phyloP scores from a whole-genome alignment of 129 eudicot genomes.

The Mikania micrantha region DNA sequence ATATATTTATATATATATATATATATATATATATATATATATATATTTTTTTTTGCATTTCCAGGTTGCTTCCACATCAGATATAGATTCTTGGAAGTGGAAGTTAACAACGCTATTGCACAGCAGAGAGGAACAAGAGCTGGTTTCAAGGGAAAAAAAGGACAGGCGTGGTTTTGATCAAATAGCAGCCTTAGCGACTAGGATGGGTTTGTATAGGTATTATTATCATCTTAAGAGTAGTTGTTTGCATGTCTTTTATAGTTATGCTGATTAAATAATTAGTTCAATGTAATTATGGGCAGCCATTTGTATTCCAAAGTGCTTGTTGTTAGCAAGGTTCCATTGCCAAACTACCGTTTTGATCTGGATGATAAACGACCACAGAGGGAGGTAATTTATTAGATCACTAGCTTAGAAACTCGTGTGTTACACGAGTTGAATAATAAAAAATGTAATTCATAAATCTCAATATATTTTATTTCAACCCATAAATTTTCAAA shows the following conservation, averaged over 20 bases:
- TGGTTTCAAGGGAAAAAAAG: constrained; percentile 75
- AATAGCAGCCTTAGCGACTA: constrained; percentile 64
- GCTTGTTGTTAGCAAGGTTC: constrained; percentile 83
- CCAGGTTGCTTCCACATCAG: constrained; percentile 44
- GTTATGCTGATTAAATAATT: not conserved
- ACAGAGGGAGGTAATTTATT: constrained; percentile 74
- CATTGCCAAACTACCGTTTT: constrained; percentile 89
- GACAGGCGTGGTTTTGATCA: constrained; percentile 73
- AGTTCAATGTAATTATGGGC: constrained; percentile 22
- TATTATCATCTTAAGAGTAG: not conserved
- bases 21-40: too few relatives aligned
- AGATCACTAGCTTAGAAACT: too few relatives aligned
- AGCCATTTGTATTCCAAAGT: constrained; percentile 85
- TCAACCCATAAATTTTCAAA: too few relatives aligned
- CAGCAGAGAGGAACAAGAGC: constrained; percentile 53
- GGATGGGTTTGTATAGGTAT: constrained; percentile 82
- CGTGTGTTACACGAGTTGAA: too few relatives aligned
- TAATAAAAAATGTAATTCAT: too few relatives aligned
- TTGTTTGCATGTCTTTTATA: constrained; percentile 1
- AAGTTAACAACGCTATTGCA: constrained; percentile 38
- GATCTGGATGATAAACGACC: constrained; percentile 99
- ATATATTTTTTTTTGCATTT: constrained; percentile 2
- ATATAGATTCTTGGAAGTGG: constrained; percentile 53
- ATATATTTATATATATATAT: not conserved
- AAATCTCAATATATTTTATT: too few relatives aligned